phyloP scores from a whole-genome alignment of 257 asterid genomes.

The Prunella vulgaris region DNA sequence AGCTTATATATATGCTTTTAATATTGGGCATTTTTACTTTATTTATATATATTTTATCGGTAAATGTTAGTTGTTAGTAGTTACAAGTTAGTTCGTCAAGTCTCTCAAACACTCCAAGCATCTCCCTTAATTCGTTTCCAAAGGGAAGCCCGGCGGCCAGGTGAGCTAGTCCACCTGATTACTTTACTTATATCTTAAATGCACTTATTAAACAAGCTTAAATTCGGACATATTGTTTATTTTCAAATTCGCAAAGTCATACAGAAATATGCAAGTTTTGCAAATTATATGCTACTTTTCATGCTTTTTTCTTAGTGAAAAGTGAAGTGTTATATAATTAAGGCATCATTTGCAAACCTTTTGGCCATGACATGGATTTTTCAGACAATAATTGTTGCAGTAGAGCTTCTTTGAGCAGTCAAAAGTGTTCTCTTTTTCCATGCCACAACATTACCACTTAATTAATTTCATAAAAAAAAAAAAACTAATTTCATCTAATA shows the following conservation, averaged over 20 bases:
- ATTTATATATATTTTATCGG: too few species aligned
- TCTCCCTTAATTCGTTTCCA: too few species aligned
- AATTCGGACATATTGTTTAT: not conserved
- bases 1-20: too few species aligned
- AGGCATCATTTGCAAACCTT: slow-evolving; percentile 11
- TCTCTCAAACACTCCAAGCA: too few species aligned
- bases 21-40: too few species aligned
- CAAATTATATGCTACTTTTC: not conserved
- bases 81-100: too few species aligned
- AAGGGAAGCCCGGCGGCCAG: too few species aligned
- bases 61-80: too few species aligned
- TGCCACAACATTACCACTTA: slow-evolving; percentile 19
- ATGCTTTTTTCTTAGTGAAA: not conserved
- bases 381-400: not conserved
- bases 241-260: not conserved
- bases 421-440: slow-evolving; percentile 17
- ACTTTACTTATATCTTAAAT: too few species aligned
- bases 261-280: not conserved
- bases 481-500: too few species aligned
- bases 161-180: too few species aligned
- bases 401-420: slow-evolving; percentile 24
- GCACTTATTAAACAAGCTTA: not conserved
- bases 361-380: not conserved
- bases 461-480: too few species aligned
- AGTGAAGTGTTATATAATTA: slow-evolving; percentile 2